Conservation (phyloP, 2,329 filamentous ascomycete genomes). For the Harringtonia aguacate region DNA sequence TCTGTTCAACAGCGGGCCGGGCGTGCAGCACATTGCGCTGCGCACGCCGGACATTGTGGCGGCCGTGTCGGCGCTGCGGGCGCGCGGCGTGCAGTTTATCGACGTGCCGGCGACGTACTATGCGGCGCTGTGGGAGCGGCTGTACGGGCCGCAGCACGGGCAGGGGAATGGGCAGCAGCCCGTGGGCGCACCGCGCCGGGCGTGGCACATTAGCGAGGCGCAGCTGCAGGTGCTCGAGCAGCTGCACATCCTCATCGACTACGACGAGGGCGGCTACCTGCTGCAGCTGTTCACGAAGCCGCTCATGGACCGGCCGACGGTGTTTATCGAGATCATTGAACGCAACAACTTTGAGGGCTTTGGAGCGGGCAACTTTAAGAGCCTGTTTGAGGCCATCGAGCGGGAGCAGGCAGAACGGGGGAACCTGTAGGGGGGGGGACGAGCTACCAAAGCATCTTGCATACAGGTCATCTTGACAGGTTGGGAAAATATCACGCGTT, state of each 20-base stretch:
- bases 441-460: too few species aligned
- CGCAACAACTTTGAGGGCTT: constrained; percentile 84
- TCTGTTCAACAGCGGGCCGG: constrained; percentile 78
- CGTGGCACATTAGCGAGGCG: constrained; percentile 56
- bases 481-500: not conserved
- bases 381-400: constrained; percentile 90
- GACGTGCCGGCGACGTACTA: constrained; percentile 83
- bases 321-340: constrained; percentile 96
- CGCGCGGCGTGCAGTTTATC: constrained; percentile 90
- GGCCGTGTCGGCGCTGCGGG: constrained; percentile 66
- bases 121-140: constrained; percentile 58
- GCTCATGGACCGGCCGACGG: constrained; percentile 85
- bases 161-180: too few species aligned
- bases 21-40: constrained; percentile 89
- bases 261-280: constrained; percentile 85
- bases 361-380: constrained; percentile 93
- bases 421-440: constrained; percentile 63
- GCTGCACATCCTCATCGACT: constrained; percentile 86
- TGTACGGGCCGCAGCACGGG: constrained; percentile 22
- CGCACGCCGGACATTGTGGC: constrained; percentile 70
- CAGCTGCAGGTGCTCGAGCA: constrained; percentile 66
- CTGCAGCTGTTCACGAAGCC: constrained; percentile 73
- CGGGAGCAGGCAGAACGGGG: constrained; percentile 79
- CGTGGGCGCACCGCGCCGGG: constrained; percentile 1
- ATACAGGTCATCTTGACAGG: too few species aligned